Conservation (phyloP, 495 filamentous ascomycete genomes). For the Annulohypoxylon moriforme region DNA sequence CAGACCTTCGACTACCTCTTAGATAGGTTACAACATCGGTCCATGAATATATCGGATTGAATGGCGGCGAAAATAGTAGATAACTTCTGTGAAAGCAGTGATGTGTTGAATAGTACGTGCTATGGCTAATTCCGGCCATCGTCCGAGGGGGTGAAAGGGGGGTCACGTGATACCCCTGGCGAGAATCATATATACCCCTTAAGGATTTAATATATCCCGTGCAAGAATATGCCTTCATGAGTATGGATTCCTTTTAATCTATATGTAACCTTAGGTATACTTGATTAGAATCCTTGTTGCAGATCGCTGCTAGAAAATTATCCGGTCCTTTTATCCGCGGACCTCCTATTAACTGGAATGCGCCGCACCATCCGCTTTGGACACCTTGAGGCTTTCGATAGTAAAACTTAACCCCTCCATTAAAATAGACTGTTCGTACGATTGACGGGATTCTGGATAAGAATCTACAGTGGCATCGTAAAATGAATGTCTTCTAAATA, state of each 20-base stretch:
- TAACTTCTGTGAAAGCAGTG: too few relatives aligned
- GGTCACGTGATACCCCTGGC: too few relatives aligned
- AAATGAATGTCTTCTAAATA: slow-evolving; percentile 6
- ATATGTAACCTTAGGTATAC: neutral
- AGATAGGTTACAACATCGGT: too few relatives aligned
- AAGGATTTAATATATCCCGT: neutral
- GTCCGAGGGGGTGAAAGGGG: too few relatives aligned
- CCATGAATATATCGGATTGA: too few relatives aligned
- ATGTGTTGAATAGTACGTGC: neutral
- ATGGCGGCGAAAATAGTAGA: too few relatives aligned
- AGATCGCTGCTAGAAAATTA: slow-evolving; percentile 17
- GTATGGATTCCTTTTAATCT: neutral
- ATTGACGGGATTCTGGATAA: neutral
- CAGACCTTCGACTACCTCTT: too few relatives aligned
- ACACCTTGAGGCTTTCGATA: slow-evolving; percentile 4
- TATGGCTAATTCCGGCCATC: too few relatives aligned
- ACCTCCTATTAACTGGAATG: neutral
- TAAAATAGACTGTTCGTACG: neutral
- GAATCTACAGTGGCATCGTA: neutral
- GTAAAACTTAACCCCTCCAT: neutral
- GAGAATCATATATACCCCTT: too few relatives aligned
- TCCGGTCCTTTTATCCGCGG: slow-evolving; percentile 31
- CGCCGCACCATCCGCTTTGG: slow-evolving; percentile 15
- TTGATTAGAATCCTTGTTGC: neutral
- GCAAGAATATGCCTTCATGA: neutral